Evolutionary conservation across 352 stramenopile genomes (phyloP).

Genomic region (Blastocystis sp.): DNA sequence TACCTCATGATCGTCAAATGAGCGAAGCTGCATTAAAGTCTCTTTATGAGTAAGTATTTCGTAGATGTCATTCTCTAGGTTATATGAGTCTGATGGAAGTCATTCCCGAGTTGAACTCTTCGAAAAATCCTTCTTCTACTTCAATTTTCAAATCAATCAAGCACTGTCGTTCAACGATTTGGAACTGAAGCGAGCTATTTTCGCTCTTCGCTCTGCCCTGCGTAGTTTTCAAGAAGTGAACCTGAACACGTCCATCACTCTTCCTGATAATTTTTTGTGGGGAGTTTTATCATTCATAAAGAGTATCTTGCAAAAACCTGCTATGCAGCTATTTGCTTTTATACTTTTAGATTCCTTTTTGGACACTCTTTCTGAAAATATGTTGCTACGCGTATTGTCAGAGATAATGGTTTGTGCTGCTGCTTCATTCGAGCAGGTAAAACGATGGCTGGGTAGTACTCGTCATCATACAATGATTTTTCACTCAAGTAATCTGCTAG

Average conservation of each 20-base stretch:
- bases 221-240: neutral
- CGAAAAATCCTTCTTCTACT: slow-evolving; percentile 19
- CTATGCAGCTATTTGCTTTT: neutral
- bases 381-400: neutral
- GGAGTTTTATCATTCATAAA: neutral
- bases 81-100: neutral
- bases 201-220: neutral
- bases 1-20: neutral
- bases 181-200: neutral
- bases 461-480: neutral
- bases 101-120: neutral
- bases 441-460: neutral
- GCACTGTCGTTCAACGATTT: neutral
- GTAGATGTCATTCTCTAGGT: neutral
- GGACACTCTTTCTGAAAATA: neutral
- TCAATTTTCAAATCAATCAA: slow-evolving; percentile 56
- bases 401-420: slow-evolving; percentile 23
- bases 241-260: neutral
- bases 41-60: neutral
- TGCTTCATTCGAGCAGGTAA: neutral
- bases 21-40: slow-evolving; percentile 2
- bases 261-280: slow-evolving; percentile 38
- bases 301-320: neutral
- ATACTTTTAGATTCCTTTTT: slow-evolving; percentile 4
- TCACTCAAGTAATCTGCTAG: neutral